Evolutionary conservation across 1,284 basidiomycete species (phyloP).

Genomic region (Leccinum ambiguum): DNA sequence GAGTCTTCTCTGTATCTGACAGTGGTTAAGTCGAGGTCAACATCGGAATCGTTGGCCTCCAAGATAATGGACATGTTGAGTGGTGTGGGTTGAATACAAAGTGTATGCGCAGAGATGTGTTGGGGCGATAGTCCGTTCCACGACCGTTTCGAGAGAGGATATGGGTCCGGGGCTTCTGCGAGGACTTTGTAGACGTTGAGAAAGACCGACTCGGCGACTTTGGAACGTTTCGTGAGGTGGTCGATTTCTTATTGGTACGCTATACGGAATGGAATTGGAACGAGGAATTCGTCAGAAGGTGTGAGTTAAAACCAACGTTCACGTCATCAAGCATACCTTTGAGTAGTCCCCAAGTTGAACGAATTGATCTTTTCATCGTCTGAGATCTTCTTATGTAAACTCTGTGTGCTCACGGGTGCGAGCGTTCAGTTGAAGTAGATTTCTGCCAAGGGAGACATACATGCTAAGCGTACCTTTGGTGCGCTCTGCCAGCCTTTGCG

Average conservation of each 20-base stretch:
- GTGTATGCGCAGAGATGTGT: background rate
- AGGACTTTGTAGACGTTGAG: constrained; percentile 92
- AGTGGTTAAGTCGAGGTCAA: constrained; percentile 16
- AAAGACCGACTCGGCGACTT: constrained; percentile 93
- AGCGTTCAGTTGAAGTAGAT: background rate
- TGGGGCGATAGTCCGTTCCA: constrained; percentile 84
- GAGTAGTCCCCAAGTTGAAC: constrained; percentile 76
- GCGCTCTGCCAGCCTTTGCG: constrained; percentile 89
- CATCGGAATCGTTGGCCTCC: constrained; percentile 16
- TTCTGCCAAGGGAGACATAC: background rate
- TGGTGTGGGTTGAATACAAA: constrained; percentile 1
- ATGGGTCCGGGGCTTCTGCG: constrained; percentile 94
- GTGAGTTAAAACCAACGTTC: background rate
- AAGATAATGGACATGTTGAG: constrained; percentile 19
- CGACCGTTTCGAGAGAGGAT: constrained; percentile 93
- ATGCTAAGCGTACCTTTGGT: constrained; percentile 71
- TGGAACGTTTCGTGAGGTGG: constrained; percentile 88
- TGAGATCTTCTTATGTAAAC: too few relatives aligned
- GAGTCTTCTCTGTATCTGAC: constrained; percentile 14
- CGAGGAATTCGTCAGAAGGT: background rate
- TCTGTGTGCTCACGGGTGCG: constrained; percentile 2
- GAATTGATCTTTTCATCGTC: constrained; percentile 43
- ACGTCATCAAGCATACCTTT: constrained; percentile 54
- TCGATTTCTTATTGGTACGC: constrained; percentile 98
- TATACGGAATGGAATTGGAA: constrained; percentile 28